A percentile compares a stretch with the other conserved stretches of the same genome.
phyloP scores from a whole-genome alignment of 2,329 filamentous ascomycete species.

The Basipetospora chlamydospora region DNA sequence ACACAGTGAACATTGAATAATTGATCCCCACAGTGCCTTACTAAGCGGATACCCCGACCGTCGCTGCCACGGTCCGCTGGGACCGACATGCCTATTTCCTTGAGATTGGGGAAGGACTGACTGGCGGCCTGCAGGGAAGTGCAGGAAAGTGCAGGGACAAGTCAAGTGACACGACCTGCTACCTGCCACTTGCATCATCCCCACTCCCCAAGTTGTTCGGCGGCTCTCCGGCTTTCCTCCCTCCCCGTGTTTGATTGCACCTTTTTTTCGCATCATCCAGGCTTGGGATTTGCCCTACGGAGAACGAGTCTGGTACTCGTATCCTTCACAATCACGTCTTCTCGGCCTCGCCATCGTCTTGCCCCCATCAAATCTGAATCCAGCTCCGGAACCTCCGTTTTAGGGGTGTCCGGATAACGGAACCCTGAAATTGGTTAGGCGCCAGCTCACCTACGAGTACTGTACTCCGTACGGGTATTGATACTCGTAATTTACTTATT shows the following conservation, averaged over 20 bases:
- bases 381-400: neutral
- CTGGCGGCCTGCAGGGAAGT: no score
- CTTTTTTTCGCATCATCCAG: neutral
- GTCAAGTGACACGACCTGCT: constrained; percentile 6
- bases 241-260: constrained; percentile 1
- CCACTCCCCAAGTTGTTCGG: constrained; percentile 5
- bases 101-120: constrained; percentile 2
- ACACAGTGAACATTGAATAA: no score
- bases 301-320: no score
- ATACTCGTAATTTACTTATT: neutral
- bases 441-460: no score
- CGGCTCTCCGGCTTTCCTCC: constrained; percentile 6
- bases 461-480: no score
- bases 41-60: neutral
- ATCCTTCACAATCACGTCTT: neutral
- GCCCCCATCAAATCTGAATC: neutral
- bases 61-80: constrained; percentile 5
- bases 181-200: neutral
- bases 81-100: constrained; percentile 6
- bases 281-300: no score
- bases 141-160: constrained; percentile 1
- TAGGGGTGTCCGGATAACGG: constrained; percentile 3
- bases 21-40: neutral
- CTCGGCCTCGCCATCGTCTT: neutral
- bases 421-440: neutral